These are phyloP conservation scores for Monosporascus ibericus DNA, from an alignment of 2,329 filamentous ascomycete species.

Conservation along the genomic window DNA sequence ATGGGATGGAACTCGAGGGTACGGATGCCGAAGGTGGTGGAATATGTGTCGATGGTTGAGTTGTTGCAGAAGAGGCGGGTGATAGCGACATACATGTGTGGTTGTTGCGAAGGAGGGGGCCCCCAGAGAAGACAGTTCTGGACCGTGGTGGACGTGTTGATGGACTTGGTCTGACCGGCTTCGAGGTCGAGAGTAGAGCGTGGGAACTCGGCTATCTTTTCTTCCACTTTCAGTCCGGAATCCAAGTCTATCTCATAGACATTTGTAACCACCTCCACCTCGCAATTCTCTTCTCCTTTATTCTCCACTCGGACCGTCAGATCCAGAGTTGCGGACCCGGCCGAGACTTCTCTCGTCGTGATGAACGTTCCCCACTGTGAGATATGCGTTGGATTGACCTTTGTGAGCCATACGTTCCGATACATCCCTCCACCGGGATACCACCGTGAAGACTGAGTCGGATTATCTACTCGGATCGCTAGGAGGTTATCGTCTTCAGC, in stretches of 20 bases:
- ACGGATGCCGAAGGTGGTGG: slow-evolving; percentile 46
- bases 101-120: slow-evolving; percentile 36
- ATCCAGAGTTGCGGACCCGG: slow-evolving; percentile 33
- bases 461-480: slow-evolving; percentile 42
- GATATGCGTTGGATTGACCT: slow-evolving; percentile 35
- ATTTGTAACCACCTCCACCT: slow-evolving; percentile 31
- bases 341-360: slow-evolving; percentile 35
- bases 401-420: slow-evolving; percentile 45
- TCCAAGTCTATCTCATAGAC: slow-evolving; percentile 29
- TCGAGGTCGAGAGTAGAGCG: neutral
- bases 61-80: slow-evolving; percentile 28
- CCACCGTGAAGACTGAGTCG: slow-evolving; percentile 38
- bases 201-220: slow-evolving; percentile 15
- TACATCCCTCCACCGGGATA: slow-evolving; percentile 46
- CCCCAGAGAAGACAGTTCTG: slow-evolving; percentile 41
- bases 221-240: slow-evolving; percentile 12
- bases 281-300: slow-evolving; percentile 16
- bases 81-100: slow-evolving; percentile 42
- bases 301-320: slow-evolving; percentile 39
- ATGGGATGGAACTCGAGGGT: slow-evolving; percentile 4
- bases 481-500: slow-evolving; percentile 30
- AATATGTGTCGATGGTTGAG: slow-evolving; percentile 35
- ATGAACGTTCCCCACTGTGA: slow-evolving; percentile 41
- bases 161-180: slow-evolving; percentile 22
- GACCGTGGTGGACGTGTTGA: slow-evolving; percentile 29